Percentiles rank a stretch among this genome's conserved stretches.
Conservation (phyloP, 495 filamentous ascomycete species). For the Collariella sp. region DNA sequence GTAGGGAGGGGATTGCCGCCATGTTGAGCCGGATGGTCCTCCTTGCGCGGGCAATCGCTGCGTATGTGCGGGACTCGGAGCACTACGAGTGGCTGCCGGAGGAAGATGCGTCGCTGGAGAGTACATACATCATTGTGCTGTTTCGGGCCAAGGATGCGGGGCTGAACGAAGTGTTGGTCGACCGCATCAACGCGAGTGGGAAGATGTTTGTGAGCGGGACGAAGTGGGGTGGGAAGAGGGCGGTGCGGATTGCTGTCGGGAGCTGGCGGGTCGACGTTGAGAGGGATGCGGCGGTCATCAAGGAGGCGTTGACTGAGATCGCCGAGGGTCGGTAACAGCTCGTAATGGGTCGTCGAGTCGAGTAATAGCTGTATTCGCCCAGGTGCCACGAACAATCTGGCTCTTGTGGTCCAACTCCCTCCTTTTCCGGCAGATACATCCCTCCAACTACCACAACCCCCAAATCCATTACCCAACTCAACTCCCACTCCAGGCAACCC, state of each 20-base stretch:
- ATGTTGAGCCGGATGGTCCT: conserved; percentile 66
- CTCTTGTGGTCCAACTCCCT: too few relatives aligned
- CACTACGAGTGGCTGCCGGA: conserved; percentile 60
- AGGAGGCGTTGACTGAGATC: conserved; percentile 35
- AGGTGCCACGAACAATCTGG: too few relatives aligned
- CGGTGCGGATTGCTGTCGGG: conserved; percentile 70
- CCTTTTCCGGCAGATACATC: neutral
- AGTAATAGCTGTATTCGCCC: neutral
- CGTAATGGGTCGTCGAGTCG: too few relatives aligned
- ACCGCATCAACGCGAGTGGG: conserved; percentile 62
- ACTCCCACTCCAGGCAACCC: neutral
- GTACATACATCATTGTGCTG: conserved; percentile 68
- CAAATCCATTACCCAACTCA: neutral
- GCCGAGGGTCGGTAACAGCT: conserved; percentile 7
- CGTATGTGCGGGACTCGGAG: conserved; percentile 46
- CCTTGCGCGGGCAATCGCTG: conserved; percentile 59
- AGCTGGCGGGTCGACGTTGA: conserved; percentile 66
- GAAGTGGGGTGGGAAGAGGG: conserved; percentile 60
- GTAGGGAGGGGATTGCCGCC: conserved; percentile 55
- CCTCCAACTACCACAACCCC: neutral
- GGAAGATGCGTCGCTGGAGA: conserved; percentile 18
- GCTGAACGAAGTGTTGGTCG: conserved; percentile 56
- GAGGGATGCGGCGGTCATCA: conserved; percentile 46
- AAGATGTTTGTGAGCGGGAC: conserved; percentile 81
- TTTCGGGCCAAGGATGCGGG: conserved; percentile 64